Percentiles rank a stretch among this genome's conserved stretches.
Evolutionary conservation across 1,284 basidiomycete species (phyloP).

Genomic region (Moesziomyces sp.): DNA sequence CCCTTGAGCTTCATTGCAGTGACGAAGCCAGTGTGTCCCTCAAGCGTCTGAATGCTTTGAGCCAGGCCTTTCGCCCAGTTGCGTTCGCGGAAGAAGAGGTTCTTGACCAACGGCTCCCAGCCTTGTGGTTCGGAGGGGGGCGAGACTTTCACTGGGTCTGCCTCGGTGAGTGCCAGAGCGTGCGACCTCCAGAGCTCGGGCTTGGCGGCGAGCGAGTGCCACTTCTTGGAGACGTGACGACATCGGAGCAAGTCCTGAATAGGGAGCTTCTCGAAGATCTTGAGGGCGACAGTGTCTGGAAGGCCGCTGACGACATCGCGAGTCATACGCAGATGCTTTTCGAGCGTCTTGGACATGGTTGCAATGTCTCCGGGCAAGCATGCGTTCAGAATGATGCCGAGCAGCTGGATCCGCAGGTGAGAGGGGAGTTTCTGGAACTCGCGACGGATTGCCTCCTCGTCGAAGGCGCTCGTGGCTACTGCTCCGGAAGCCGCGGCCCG

Average conservation of each 20-base stretch:
- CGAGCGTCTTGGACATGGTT: constrained; percentile 71
- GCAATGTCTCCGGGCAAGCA: constrained; percentile 56
- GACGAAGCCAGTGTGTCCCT: constrained; percentile 87
- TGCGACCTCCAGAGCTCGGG: constrained; percentile 82
- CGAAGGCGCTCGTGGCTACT: constrained; percentile 21
- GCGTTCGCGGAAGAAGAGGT: constrained; percentile 83
- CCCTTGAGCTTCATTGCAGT: constrained; percentile 82
- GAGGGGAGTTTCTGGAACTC: constrained; percentile 41
- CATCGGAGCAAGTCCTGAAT: constrained; percentile 71
- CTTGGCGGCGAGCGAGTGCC: constrained; percentile 77
- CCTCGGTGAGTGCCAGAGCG: constrained; percentile 78
- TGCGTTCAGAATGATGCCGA: constrained; percentile 52
- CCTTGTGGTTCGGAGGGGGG: constrained; percentile 40
- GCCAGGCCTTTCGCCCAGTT: constrained; percentile 79
- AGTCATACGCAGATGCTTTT: constrained; percentile 81
- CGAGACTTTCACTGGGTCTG: constrained; percentile 73
- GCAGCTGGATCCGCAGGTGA: constrained; percentile 43
- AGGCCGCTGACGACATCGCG: constrained; percentile 83
- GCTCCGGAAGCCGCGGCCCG: not conserved
- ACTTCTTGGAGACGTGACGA: constrained; percentile 78
- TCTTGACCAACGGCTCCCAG: constrained; percentile 78
- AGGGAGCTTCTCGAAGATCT: constrained; percentile 76
- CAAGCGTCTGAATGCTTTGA: constrained; percentile 79
- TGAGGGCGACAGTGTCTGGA: constrained; percentile 76
- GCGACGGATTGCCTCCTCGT: constrained; percentile 40